Percentiles rank a stretch among this genome's conserved stretches.
phyloP scores from a whole-genome alignment of 495 filamentous ascomycete genomes.

The Neurospora tetrasperma region DNA sequence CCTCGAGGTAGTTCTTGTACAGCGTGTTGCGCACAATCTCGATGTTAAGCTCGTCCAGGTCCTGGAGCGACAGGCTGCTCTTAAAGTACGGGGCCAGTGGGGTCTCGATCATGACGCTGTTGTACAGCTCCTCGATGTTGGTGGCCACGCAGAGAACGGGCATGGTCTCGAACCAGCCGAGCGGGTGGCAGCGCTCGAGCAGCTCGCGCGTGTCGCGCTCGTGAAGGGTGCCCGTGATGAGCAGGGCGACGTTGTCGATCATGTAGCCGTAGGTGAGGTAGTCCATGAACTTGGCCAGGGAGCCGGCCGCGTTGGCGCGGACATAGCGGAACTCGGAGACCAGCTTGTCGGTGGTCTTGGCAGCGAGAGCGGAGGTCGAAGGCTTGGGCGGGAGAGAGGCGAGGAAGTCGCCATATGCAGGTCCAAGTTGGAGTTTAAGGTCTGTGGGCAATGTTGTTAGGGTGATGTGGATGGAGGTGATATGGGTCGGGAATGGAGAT shows the following conservation, averaged over 20 bases:
- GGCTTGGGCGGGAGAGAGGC: constrained; percentile 89
- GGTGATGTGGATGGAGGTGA: not conserved
- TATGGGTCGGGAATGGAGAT: not conserved
- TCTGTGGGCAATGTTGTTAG: constrained; percentile 41
- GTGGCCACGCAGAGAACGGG: constrained; percentile 95
- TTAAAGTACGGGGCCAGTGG: constrained; percentile 96
- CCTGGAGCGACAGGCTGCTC: constrained; percentile 83
- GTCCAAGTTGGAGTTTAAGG: constrained; percentile 92
- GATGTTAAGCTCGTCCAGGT: constrained; percentile 97
- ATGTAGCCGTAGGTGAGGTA: constrained; percentile 99
- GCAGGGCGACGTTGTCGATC: constrained; percentile 98
- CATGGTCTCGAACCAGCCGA: constrained; percentile 98
- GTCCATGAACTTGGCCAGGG: constrained; percentile 86
- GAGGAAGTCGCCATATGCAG: constrained; percentile 96
- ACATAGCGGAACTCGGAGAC: constrained; percentile 96
- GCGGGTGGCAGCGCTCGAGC: constrained; percentile 88
- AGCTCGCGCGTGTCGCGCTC: constrained; percentile 95
- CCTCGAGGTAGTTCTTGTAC: constrained; percentile 98
- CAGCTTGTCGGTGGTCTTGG: constrained; percentile 95
- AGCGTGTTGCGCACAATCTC: constrained; percentile 98
- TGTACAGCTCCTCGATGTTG: constrained; percentile 97
- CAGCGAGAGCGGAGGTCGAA: constrained; percentile 87
- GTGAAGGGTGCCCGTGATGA: constrained; percentile 96
- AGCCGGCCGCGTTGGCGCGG: constrained; percentile 80
- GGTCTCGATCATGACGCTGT: constrained; percentile 93